Conservation (phyloP, 768 basidiomycete species). For the Calvatia gigantea region DNA sequence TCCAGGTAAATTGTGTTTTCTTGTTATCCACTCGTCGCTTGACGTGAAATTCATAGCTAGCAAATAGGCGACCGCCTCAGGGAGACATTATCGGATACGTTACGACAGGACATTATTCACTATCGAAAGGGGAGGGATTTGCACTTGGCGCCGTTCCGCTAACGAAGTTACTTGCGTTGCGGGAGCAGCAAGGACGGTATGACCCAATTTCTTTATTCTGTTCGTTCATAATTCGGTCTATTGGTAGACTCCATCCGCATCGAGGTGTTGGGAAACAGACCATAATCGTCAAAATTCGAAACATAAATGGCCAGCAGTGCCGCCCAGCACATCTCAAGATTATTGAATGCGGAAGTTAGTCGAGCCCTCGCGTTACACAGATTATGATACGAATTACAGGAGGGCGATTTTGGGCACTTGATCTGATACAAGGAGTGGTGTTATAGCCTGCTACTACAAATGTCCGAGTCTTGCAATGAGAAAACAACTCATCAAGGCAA, state of each 20-base stretch:
- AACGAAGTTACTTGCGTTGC: conserved; percentile 43
- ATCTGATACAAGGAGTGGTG: conserved; percentile 7
- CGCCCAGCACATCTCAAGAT: conserved; percentile 41
- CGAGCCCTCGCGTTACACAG: conserved; percentile 4
- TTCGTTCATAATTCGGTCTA: background rate
- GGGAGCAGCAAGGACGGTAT: conserved; percentile 43
- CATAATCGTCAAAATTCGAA: conserved; percentile 61
- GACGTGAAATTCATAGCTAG: conserved; percentile 33
- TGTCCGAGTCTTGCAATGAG: background rate
- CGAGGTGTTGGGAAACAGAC: conserved; percentile 21
- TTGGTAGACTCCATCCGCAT: conserved; percentile 25
- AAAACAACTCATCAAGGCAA: conserved; percentile 4
- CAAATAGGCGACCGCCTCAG: conserved; percentile 36
- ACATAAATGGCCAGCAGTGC: conserved; percentile 52
- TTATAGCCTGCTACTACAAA: conserved; percentile 5
- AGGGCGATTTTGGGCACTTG: background rate
- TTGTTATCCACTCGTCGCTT: conserved; percentile 3
- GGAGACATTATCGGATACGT: conserved; percentile 71
- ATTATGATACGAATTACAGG: conserved; percentile 8
- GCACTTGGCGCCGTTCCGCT: conserved; percentile 76
- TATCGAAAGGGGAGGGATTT: conserved; percentile 72
- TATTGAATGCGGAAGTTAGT: conserved; percentile 15
- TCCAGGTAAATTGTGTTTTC: conserved; percentile 18
- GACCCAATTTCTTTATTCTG: background rate
- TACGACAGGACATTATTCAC: conserved; percentile 80